Conservation (phyloP, 179 eudicot species). For the Silene coronaria region DNA sequence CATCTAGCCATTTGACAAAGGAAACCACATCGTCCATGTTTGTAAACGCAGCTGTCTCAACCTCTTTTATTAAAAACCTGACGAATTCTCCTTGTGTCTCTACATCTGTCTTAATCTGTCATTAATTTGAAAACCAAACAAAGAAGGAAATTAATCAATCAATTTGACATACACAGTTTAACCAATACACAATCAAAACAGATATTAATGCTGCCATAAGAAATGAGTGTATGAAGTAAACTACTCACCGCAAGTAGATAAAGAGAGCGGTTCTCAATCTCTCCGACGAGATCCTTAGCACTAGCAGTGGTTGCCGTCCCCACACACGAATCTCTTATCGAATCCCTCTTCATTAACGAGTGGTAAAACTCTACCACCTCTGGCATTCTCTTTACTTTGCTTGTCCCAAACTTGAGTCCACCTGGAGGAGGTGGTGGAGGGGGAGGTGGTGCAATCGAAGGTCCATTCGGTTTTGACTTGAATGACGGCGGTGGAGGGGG, state of each 20-base stretch:
- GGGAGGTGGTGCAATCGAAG: no score
- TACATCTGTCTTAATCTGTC: slow-evolving; percentile 95
- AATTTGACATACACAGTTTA: no score
- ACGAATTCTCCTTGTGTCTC: slow-evolving; percentile 96
- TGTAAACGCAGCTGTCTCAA: slow-evolving; percentile 73
- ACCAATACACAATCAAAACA: no score
- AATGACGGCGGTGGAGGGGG: no score
- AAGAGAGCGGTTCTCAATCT: slow-evolving; percentile 85
- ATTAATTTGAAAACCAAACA: slow-evolving; percentile 1
- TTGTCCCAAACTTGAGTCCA: no score
- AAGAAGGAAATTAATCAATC: background rate
- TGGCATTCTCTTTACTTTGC: slow-evolving; percentile 84
- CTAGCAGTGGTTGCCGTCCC: slow-evolving; percentile 30
- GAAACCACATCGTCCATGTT: slow-evolving; percentile 88
- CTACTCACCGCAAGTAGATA: slow-evolving; percentile 86
- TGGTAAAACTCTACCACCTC: slow-evolving; percentile 97
- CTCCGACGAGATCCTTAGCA: slow-evolving; percentile 85
- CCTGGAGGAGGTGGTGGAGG: no score
- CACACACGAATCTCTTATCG: no score
- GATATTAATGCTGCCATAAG: no score
- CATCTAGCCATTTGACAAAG: slow-evolving; percentile 99
- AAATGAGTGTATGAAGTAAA: no score
- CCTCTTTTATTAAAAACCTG: slow-evolving; percentile 79
- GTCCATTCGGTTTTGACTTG: no score
- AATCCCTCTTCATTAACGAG: slow-evolving; percentile 81